phyloP scores from a whole-genome alignment of 371 early-diverging fungal genomes.

The Lichtheimia corymbifera region DNA sequence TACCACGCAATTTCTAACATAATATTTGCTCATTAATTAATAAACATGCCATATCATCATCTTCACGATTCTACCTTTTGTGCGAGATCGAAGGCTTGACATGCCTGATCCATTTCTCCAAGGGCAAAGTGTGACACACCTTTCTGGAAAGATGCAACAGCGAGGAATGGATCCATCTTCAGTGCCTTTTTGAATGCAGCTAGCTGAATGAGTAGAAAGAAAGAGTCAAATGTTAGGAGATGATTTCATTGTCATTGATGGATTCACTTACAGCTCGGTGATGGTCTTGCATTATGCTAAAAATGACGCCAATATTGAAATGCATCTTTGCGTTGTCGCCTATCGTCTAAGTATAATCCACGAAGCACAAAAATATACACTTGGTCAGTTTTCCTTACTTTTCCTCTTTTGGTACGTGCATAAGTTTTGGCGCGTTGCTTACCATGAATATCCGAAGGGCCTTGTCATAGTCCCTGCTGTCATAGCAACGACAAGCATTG shows the following conservation, averaged over 20 bases:
- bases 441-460: constrained; percentile 43
- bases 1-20: constrained; percentile 79
- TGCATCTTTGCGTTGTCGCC: constrained; percentile 92
- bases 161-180: constrained; percentile 81
- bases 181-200: constrained; percentile 75
- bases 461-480: constrained; percentile 35
- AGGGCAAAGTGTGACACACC: constrained; percentile 81
- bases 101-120: constrained; percentile 58
- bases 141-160: constrained; percentile 90
- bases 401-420: not conserved
- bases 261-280: constrained; percentile 77
- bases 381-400: not conserved
- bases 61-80: constrained; percentile 43
- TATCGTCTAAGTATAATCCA: constrained; percentile 59
- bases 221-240: not conserved
- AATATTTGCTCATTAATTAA: not conserved
- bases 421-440: constrained; percentile 9
- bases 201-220: constrained; percentile 48
- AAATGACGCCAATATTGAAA: constrained; percentile 91
- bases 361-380: not conserved
- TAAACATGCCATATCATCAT: not conserved
- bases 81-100: constrained; percentile 74
- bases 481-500: constrained; percentile 42
- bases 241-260: not conserved
- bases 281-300: constrained; percentile 71